Base-by-base conservation (phyloP, 768 basidiomycete genomes). In the Leccinum imitatum region DNA sequence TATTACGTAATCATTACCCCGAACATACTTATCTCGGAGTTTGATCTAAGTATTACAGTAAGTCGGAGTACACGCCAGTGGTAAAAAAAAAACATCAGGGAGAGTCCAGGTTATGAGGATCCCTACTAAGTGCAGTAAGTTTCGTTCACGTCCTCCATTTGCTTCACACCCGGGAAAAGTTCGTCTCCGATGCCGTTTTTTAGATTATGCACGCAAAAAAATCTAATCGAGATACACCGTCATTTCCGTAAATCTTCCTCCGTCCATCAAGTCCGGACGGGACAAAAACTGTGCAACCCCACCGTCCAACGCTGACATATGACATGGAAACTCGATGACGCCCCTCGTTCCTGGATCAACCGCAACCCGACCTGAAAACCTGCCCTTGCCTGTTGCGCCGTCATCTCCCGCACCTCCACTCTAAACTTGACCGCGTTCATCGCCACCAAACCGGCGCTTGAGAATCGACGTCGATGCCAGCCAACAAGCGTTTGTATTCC, bases 321-420 rank as follows among this genome's bases (percentile, higher is more conserved):
- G 54, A 84, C 80, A 73, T 87, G 90, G 78, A 97, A 93, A 30
- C 83, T 87, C 27, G 91, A 91, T 48, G 85, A 78, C 17, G 94
- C 88, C 4, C 96, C 96, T 72, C 87, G 93, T 77, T 97, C 95
- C 64, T 91, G 87, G 13, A 91, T 79, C 54, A 96, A 69, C n/a
- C 82, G 78, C 64, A 96, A 73, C 39, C 79, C 78, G 13, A 89
- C 84, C 61, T 80, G 76, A 75, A 80, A 86, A 62, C 77, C 83
- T 50, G 75, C 80, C 62, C 66, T 25, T 25, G 23, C 23, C 23
- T 25, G 23, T 67, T 76, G 77, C 64, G 71, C 54, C 30, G 73
- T 76, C 55, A 73, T 74, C 31, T 68, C 23, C 23, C 23, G 23
- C 23, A 25, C 23, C 23, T 25, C 23, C 37, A 95, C 88, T 58